phyloP scores from a whole-genome alignment of 2,329 filamentous ascomycete species.

The Diaporthe sp. region DNA sequence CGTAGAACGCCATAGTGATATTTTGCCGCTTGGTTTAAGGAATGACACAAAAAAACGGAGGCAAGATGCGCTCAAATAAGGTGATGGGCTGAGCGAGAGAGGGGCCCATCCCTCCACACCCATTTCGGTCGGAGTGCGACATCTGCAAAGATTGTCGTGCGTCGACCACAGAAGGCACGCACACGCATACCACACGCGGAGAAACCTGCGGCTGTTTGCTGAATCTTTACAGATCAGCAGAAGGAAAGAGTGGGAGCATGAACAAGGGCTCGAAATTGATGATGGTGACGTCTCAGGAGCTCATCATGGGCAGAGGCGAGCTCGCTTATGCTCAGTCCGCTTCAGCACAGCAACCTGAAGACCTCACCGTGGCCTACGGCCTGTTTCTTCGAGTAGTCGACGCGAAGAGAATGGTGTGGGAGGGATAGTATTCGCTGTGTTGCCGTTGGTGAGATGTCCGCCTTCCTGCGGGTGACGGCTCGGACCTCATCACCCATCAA shows the following conservation, averaged over 20 bases:
- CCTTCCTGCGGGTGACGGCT: too few species aligned
- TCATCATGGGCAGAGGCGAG: not conserved
- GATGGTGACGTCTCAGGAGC: not conserved
- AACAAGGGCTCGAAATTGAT: too few species aligned
- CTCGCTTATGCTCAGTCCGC: not conserved
- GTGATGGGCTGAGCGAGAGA: not conserved
- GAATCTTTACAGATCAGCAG: not conserved
- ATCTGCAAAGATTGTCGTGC: not conserved
- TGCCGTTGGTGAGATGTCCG: slow-evolving; percentile 45
- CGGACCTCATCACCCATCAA: not conserved
- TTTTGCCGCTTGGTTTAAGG: too few species aligned
- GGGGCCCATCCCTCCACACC: too few species aligned
- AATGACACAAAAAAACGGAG: not conserved
- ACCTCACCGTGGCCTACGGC: not conserved
- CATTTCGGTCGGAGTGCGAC: not conserved
- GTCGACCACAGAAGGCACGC: not conserved
- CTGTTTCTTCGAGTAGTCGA: not conserved
- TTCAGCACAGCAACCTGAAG: not conserved
- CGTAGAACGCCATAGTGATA: not conserved
- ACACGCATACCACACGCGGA: not conserved
- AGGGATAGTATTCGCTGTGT: slow-evolving; percentile 46
- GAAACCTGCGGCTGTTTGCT: not conserved
- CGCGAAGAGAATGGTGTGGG: slow-evolving; percentile 74
- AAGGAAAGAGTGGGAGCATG: not conserved
- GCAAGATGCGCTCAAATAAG: not conserved